A percentile compares a stretch with the other conserved stretches of the same genome.
phyloP scores from a whole-genome alignment of 208 protist genomes.

The Leishmania major region DNA sequence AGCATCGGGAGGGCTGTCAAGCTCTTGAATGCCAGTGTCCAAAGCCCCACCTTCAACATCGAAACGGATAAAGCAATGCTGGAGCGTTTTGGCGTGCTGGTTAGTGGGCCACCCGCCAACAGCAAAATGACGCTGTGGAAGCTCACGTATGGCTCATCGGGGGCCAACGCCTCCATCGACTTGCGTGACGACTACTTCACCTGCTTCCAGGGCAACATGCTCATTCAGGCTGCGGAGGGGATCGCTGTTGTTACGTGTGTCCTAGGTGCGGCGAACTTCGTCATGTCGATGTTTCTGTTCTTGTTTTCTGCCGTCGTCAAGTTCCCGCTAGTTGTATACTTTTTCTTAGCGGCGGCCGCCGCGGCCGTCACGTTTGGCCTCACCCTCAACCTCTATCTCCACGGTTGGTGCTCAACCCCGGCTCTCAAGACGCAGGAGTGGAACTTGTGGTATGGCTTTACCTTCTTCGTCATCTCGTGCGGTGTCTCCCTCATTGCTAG shows the following conservation, averaged over 20 bases:
- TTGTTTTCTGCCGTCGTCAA: slow-evolving; percentile 35
- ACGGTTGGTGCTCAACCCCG: slow-evolving; percentile 40
- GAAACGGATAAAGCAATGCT: not conserved
- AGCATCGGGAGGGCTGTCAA: not conserved
- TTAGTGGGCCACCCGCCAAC: slow-evolving; percentile 15
- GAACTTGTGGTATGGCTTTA: slow-evolving; percentile 26
- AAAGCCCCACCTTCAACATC: slow-evolving; percentile 8
- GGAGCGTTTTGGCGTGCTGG: slow-evolving; percentile 17
- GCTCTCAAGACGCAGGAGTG: slow-evolving; percentile 25
- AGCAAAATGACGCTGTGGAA: slow-evolving; percentile 36
- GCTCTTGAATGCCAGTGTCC: slow-evolving; percentile 6
- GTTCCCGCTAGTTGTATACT: slow-evolving; percentile 41
- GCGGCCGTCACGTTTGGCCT: slow-evolving; percentile 33
- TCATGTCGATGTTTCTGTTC: slow-evolving; percentile 47
- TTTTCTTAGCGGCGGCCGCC: slow-evolving; percentile 24
- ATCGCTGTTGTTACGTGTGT: slow-evolving; percentile 44
- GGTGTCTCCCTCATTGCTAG: slow-evolving; percentile 26
- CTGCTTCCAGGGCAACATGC: slow-evolving; percentile 42
- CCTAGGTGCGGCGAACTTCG: slow-evolving; percentile 37
- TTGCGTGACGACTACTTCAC: slow-evolving; percentile 46
- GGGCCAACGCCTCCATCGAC: not conserved
- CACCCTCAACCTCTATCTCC: slow-evolving; percentile 42
- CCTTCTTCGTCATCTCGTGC: slow-evolving; percentile 32
- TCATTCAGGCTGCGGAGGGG: slow-evolving; percentile 60
- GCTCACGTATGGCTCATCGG: slow-evolving; percentile 13